Evolutionary conservation across 805 yeast genomes (phyloP), one percentile per base, ranked within the genome.

Genomic region (Zygoascus tannicola): DNA sequence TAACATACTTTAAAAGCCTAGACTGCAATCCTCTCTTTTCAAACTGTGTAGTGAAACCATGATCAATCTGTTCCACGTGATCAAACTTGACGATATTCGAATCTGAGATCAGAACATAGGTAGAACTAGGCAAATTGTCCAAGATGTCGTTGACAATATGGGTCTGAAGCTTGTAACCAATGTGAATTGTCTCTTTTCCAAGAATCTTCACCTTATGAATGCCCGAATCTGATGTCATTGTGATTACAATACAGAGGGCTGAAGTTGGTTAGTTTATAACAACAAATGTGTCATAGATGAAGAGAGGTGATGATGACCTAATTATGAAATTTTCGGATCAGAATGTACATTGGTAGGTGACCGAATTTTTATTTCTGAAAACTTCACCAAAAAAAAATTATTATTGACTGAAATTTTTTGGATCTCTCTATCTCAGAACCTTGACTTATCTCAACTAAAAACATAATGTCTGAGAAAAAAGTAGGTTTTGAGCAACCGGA

Each of bases 61-160:
- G 75, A n/a, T 81, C 75, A 48, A 75, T 67, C 34, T 71, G 76
- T 12, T 40, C 38, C 5, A 58, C 58, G 43, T 62, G 62, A 21
- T 57, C 59, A 43, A 62, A 58, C 45, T 60, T 55, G 38, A 55
- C 63, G 56, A 92, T 72, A 65, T 92, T 85, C 22, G 83, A 67
- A 64, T 92, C 98, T 32, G 95, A 85, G 50, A 92, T 75, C 48
- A 92, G 69, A 47, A 88, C 95, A 67, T 92, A 92, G 8, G 97
- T 90, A 4, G 97, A 86, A 4, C 97, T 85, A 41, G 79, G 74
- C 55, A 80, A 71, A 26, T 71, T 70, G 7, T 63, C 55, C 32
- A 87, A 68, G 37, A 81, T 75, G 50, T 84, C 85, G 5, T 69
- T 61, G 45, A 85, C 83, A 44, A 90, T 79, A 56, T 85, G 88